These are phyloP conservation scores for Wickerhamomyces ciferrii DNA, from an alignment of 805 yeast genomes.

Conservation along the genomic window DNA sequence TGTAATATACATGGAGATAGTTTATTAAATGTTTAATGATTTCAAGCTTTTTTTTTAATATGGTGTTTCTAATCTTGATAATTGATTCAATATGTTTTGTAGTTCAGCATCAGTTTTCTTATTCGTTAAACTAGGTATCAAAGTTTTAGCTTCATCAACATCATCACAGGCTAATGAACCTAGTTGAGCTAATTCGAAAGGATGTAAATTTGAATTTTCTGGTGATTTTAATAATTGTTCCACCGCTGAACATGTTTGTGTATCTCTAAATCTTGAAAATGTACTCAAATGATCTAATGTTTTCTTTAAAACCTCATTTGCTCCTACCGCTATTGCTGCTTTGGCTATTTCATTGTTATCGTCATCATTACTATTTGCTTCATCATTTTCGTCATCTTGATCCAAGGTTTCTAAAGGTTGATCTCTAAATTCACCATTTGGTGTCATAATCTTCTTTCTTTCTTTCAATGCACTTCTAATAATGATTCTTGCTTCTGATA, in stretches of 20 bases:
- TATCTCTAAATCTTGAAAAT: constrained; percentile 88
- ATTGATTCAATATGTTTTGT: constrained; percentile 81
- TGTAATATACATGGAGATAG: no score
- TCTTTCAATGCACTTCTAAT: constrained; percentile 87
- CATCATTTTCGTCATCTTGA: constrained; percentile 27
- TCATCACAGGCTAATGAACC: constrained; percentile 93
- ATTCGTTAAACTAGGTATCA: constrained; percentile 79
- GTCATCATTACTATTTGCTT: constrained; percentile 19
- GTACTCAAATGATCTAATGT: constrained; percentile 81
- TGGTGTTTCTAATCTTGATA: constrained; percentile 58
- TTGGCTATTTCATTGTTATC: constrained; percentile 28
- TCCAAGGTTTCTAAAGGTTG: constrained; percentile 21
- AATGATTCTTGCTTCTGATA: constrained; percentile 85
- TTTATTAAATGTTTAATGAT: no score
- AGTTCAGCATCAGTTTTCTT: constrained; percentile 85
- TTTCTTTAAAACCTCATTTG: constrained; percentile 85
- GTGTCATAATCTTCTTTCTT: constrained; percentile 51
- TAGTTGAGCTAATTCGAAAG: constrained; percentile 88
- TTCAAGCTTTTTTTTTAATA: no score
- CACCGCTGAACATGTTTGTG: constrained; percentile 89
- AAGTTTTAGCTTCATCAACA: constrained; percentile 92
- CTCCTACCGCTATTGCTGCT: constrained; percentile 60
- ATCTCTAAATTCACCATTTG: constrained; percentile 28
- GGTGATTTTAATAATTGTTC: constrained; percentile 75
- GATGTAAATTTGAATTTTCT: constrained; percentile 78